Evolutionary conservation across 805 yeast species (phyloP), one percentile per base, ranked within the genome.

Genomic region (Maudiozyma saulgeensis): DNA sequence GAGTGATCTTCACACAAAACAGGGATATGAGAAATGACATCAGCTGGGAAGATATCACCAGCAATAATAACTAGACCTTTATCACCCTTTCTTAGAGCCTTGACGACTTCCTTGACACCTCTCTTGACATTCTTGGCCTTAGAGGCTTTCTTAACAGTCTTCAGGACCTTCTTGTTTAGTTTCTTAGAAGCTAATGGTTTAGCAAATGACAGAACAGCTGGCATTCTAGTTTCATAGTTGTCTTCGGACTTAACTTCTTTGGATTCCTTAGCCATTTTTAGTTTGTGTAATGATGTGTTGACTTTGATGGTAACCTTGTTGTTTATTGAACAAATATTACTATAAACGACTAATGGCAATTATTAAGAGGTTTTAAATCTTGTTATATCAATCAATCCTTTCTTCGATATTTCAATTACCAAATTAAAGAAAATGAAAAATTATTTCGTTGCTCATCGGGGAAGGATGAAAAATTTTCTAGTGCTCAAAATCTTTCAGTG

Each of bases 41-140:
- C 99, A 46, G 90, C 80, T 51, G 99, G 99, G 49, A 95, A 90
- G 56, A 95, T 93, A 68, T 93, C 99, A 60, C 99, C 98, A 34
- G 99, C 99, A 70, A 93, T 82, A 58, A 93, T 75, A 40, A 93
- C 98, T 47, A 93, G 77, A 48, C 99, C 99, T 71, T 93, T 93
- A 68, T 90, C 98, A 57, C 98, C 98, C 72, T 93, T 93, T 76
- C 99, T 83, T 55, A 93, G 78, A 21, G 98, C 93, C 74, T 93
- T 93, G 61, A 91, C 98, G 37, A 93, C 99, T 73, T 93, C 99
- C 72, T 93, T 93, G 50, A 93, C 98, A 68, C 99, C 99, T 73
- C 99, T 81, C 73, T 89, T 91, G 59, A 93, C 96, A 70, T 91
- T 96, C 74, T 93, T 93, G 56, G 96, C 95, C 74, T 93, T 93